These are phyloP conservation scores for Ophiostoma novo-ulmi DNA, from an alignment of 2,329 filamentous ascomycete species.

Conservation along the genomic window DNA sequence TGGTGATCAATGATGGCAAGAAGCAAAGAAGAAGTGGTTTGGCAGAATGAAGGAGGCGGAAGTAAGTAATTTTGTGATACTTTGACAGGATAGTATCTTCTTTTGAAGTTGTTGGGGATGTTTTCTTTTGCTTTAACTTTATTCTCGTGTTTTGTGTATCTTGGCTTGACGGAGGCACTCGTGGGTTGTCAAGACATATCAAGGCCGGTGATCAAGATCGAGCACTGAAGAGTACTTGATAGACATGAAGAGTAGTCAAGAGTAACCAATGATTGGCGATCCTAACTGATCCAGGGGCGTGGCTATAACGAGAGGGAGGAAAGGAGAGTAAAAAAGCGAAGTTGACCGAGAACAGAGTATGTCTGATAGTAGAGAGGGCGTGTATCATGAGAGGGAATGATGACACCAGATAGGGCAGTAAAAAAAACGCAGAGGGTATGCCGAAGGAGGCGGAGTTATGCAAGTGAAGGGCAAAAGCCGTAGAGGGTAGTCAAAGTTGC, in stretches of 20 bases:
- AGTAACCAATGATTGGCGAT: neutral
- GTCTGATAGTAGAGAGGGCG: neutral
- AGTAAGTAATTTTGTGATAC: neutral
- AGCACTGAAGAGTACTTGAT: neutral
- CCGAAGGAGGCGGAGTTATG: neutral
- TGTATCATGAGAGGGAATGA: neutral
- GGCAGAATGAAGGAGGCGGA: neutral
- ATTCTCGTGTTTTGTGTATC: neutral
- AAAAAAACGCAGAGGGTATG: neutral
- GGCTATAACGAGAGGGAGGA: neutral
- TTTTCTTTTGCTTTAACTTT: neutral
- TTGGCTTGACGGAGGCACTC: neutral
- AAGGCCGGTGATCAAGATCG: neutral
- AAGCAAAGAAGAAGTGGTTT: neutral
- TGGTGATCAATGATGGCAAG: neutral
- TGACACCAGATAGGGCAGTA: neutral
- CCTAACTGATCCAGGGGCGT: neutral
- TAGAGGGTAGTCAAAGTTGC: neutral
- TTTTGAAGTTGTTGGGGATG: neutral
- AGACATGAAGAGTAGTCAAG: neutral
- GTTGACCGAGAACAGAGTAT: conserved; percentile 8
- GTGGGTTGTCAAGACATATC: neutral
- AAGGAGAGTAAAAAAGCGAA: neutral
- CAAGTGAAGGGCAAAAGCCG: neutral
- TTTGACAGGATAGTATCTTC: neutral